Evolutionary conservation across 2,329 filamentous ascomycete species (phyloP).

Genomic region (Diaporthe aspalathi): DNA sequence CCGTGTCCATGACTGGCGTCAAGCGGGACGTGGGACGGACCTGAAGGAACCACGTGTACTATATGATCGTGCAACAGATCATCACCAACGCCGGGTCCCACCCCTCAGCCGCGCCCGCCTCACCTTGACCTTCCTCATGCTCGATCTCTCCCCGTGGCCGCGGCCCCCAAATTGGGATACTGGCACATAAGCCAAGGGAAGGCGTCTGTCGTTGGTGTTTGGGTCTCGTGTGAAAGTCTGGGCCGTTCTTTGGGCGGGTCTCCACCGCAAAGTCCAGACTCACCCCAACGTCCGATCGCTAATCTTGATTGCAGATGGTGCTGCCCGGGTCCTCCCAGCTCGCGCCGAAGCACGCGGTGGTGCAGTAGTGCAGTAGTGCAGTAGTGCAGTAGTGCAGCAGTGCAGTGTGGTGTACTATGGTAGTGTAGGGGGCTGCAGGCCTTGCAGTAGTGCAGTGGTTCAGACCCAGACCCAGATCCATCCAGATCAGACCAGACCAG

Average conservation of each 20-base stretch:
- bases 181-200: neutral
- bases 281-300: slow-evolving; percentile 33
- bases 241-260: slow-evolving; percentile 28
- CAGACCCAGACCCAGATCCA: slow-evolving; percentile 28
- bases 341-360: slow-evolving; percentile 6
- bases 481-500: slow-evolving; percentile 21
- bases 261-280: slow-evolving; percentile 35
- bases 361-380: slow-evolving; percentile 11
- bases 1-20: neutral
- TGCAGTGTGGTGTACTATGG: neutral
- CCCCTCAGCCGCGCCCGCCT: neutral
- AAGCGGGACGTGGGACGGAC: neutral
- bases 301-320: slow-evolving; percentile 32
- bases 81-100: neutral
- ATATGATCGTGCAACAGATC: neutral
- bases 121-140: neutral
- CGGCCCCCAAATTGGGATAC: neutral
- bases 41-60: neutral
- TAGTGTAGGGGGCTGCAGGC: slow-evolving; percentile 4
- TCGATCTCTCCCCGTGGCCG: neutral
- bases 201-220: neutral
- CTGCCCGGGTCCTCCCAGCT: slow-evolving; percentile 20
- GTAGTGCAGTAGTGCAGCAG: slow-evolving; percentile 16
- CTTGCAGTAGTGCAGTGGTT: slow-evolving; percentile 26
- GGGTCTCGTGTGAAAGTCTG: slow-evolving; percentile 21